Evolutionary conservation across 371 early-diverging fungal genomes (phyloP).

Genomic region (Smittium mucronatum): DNA sequence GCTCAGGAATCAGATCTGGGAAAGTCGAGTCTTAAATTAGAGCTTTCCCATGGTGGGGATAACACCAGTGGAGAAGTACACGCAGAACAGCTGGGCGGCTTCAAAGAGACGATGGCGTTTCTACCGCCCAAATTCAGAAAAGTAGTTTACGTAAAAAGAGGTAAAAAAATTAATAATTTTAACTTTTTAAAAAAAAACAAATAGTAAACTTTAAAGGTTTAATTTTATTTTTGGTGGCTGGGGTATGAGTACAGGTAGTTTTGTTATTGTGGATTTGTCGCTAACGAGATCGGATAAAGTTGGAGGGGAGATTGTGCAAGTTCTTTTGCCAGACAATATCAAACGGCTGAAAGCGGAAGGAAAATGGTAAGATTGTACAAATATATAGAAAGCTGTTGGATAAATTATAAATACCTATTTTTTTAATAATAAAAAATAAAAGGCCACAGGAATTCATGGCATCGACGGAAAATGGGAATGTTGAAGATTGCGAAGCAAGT

Average conservation of each 20-base stretch:
- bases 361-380: slow-evolving; percentile 52
- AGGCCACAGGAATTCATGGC: neutral
- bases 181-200: neutral
- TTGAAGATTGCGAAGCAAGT: neutral
- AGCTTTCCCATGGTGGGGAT: too few relatives aligned
- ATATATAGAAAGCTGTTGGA: too few relatives aligned
- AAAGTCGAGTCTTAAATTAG: too few relatives aligned
- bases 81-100: too few relatives aligned
- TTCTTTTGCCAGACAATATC: slow-evolving; percentile 61
- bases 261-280: slow-evolving; percentile 51
- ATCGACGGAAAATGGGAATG: neutral
- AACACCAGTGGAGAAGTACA: too few relatives aligned
- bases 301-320: slow-evolving; percentile 60
- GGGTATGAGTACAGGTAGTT: slow-evolving; percentile 24
- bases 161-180: too few relatives aligned
- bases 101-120: slow-evolving; percentile 38
- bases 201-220: neutral
- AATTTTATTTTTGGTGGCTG: neutral
- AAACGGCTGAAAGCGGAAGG: slow-evolving; percentile 48
- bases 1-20: too few relatives aligned
- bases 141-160: slow-evolving; percentile 73
- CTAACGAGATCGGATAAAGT: slow-evolving; percentile 47
- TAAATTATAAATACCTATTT: too few relatives aligned
- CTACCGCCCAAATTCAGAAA: slow-evolving; percentile 68
- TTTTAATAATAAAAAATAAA: neutral